Evolutionary conservation across 2,329 filamentous ascomycete genomes (phyloP).

Genomic region (Ceratocystis alfenasii): DNA sequence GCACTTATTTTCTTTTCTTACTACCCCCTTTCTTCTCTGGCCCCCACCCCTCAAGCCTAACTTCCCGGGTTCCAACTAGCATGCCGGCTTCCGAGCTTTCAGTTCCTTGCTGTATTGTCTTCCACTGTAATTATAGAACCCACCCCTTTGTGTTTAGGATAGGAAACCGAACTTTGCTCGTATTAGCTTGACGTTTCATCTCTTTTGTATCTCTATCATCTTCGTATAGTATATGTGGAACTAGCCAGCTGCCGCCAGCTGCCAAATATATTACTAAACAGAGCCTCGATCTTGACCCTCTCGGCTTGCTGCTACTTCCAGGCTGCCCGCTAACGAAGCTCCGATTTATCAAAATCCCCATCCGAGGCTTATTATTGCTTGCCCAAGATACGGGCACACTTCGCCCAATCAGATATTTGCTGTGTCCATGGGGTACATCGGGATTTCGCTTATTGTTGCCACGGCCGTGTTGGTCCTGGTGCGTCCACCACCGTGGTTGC

Average conservation of each 20-base stretch:
- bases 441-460: conserved; percentile 50
- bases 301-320: too few relatives aligned
- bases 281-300: too few relatives aligned
- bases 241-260: background rate
- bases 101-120: background rate
- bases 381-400: too few relatives aligned
- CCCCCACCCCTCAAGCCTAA: background rate
- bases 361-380: background rate
- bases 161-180: background rate
- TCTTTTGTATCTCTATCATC: background rate
- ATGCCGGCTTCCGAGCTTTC: background rate
- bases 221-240: background rate
- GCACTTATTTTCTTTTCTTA: background rate
- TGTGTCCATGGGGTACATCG: conserved; percentile 42
- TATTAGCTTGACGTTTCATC: background rate
- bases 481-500: conserved; percentile 40
- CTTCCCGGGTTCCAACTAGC: background rate
- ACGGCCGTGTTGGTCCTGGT: conserved; percentile 47
- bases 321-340: too few relatives aligned
- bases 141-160: background rate
- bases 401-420: background rate
- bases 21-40: background rate
- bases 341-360: background rate
- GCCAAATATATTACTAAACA: background rate
- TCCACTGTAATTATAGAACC: background rate